phyloP scores from a whole-genome alignment of 352 stramenopile species.

The Phytopythium kandeliae region DNA sequence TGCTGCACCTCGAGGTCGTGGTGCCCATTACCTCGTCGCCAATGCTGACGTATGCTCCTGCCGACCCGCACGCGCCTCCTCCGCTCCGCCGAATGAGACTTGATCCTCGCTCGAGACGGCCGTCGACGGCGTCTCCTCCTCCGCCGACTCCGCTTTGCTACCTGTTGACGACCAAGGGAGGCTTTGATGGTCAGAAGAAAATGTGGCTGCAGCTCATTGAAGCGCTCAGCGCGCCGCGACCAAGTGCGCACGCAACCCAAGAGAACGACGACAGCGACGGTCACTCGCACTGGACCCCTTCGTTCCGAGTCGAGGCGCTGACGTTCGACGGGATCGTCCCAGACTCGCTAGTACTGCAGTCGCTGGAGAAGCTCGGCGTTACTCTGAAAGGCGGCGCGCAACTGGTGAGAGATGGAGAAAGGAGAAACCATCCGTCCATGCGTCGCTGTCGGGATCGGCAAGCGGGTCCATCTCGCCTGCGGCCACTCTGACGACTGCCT shows the following conservation, averaged over 20 bases:
- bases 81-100: background rate
- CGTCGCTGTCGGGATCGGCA: too few species aligned
- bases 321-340: slow-evolving; percentile 24
- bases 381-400: slow-evolving; percentile 18
- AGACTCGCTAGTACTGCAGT: slow-evolving; percentile 13
- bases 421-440: too few species aligned
- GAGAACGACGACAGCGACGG: background rate
- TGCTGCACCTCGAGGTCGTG: slow-evolving; percentile 46
- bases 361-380: slow-evolving; percentile 24
- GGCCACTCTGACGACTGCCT: background rate
- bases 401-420: background rate
- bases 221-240: slow-evolving; percentile 8
- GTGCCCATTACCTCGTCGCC: slow-evolving; percentile 16
- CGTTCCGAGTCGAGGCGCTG: slow-evolving; percentile 22
- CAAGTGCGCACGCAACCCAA: background rate
- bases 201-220: slow-evolving; percentile 60
- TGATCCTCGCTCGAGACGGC: background rate
- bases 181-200: slow-evolving; percentile 52
- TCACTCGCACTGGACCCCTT: background rate
- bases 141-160: slow-evolving; percentile 28
- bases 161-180: slow-evolving; percentile 14
- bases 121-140: background rate
- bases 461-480: too few species aligned
- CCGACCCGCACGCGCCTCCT: background rate
- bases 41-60: slow-evolving; percentile 1